Base-by-base conservation (phyloP, 306 rosid species). In the Quercus robur region DNA sequence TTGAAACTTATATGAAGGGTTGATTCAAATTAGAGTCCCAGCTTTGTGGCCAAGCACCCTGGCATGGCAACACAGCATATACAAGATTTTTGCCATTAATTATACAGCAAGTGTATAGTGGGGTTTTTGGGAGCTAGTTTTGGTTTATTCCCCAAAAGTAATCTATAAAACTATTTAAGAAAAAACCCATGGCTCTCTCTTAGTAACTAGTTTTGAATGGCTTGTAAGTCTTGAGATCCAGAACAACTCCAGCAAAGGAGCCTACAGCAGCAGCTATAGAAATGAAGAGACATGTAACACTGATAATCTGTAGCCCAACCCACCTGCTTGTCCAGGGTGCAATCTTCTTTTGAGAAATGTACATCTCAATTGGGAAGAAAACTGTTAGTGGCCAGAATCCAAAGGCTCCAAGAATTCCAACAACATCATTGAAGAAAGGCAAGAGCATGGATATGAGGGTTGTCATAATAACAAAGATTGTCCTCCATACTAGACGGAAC, bases 341-440 rank as follows among this genome's bases (percentile, higher is more conserved):
- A 46, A 92, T 87, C 80, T 85, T 89, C 85, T 87, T 88, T 61
- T 86, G 93, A 30, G 90, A 75, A 52, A 92, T 87, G 75, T 88
- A 90, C 97, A 92, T 90, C 59, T 90, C 94, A 5, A 92, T 82
- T 19, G 97, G 97, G 28, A 88, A 92, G 64, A 81, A 92, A 51
- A 92, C 91, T 1, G 94, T 87, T 17, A 92, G 78, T 4, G 94
- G 94, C 97, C 97, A 90, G 87, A 92, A 92, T 49, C 93, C 94
- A 30, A 90, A 89, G 66, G 97, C 92, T 52, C 97, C 94, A 44
- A 92, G 90, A 14, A 92, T 61, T 73, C 97, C 97, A 70, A 92
- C 93, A 6, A 92, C 88, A 67, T 92, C 94, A 18, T 92, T 89
- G 97, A 92, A 92, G 84, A 90, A 92, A 28, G 97, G 97, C 81